Evolutionary conservation across 768 basidiomycete species (phyloP).

Genomic region (Saitozyma sp.): DNA sequence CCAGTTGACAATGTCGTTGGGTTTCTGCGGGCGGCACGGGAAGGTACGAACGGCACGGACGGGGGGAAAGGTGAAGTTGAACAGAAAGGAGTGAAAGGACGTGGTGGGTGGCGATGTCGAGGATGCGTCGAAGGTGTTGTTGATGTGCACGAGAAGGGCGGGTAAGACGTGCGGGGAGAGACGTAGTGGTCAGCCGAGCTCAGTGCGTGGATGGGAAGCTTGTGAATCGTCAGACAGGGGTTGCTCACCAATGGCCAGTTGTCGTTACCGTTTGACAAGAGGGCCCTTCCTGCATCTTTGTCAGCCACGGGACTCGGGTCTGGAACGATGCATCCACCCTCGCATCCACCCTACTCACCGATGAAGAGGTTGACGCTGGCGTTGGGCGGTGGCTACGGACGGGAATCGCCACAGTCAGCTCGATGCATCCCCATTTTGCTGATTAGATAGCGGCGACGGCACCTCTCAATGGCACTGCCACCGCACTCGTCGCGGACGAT

Average conservation of each 20-base stretch:
- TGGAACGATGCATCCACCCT: background rate
- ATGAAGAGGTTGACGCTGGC: slow-evolving; percentile 48
- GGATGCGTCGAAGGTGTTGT: background rate
- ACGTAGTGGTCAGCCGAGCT: slow-evolving; percentile 10
- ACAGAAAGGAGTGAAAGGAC: background rate
- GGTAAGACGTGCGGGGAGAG: background rate
- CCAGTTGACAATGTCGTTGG: slow-evolving; percentile 49
- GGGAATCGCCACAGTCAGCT: slow-evolving; percentile 15
- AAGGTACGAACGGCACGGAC: background rate
- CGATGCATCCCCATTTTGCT: background rate
- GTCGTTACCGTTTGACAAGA: slow-evolving; percentile 45
- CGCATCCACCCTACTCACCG: slow-evolving; percentile 22
- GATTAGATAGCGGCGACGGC: background rate
- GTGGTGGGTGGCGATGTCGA: background rate
- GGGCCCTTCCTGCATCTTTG: slow-evolving; percentile 32
- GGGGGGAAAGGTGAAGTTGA: slow-evolving; percentile 4
- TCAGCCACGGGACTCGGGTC: slow-evolving; percentile 4
- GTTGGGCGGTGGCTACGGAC: slow-evolving; percentile 40
- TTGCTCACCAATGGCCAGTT: slow-evolving; percentile 47
- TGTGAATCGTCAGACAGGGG: slow-evolving; percentile 2
- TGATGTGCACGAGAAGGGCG: background rate
- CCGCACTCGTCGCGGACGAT: too few relatives aligned
- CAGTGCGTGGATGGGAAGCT: slow-evolving; percentile 3
- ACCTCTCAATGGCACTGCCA: slow-evolving; percentile 30
- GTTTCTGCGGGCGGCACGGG: slow-evolving; percentile 31